These are phyloP conservation scores for Lentinula lateritia DNA, from an alignment of 768 basidiomycete species.

Conservation along the genomic window DNA sequence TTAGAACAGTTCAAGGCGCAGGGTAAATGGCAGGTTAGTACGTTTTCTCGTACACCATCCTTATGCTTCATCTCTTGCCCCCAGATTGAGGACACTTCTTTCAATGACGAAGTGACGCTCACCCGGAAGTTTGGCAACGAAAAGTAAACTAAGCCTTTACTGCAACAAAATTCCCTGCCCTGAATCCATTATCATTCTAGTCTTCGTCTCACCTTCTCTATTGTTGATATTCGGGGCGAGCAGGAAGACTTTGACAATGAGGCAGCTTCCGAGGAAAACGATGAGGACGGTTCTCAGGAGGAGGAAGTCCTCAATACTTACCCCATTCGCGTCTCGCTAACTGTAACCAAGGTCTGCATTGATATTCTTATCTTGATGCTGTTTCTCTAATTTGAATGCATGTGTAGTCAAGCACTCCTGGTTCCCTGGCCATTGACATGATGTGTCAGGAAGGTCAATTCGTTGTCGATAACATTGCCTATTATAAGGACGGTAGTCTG, in stretches of 20 bases:
- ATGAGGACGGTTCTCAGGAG: constrained; percentile 31
- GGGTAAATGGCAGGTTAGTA: constrained; percentile 76
- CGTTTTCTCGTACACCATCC: background rate
- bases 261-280: constrained; percentile 25
- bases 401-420: constrained; percentile 41
- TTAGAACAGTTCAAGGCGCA: constrained; percentile 66
- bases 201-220: constrained; percentile 88
- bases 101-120: constrained; percentile 78
- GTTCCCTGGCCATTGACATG: constrained; percentile 76
- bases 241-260: constrained; percentile 29
- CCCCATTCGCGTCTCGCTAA: constrained; percentile 75
- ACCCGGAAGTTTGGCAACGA: constrained; percentile 89
- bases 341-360: constrained; percentile 71
- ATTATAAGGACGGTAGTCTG: constrained; percentile 66
- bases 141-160: constrained; percentile 44
- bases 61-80: background rate
- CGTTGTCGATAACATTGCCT: constrained; percentile 85
- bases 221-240: constrained; percentile 70
- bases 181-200: constrained; percentile 30
- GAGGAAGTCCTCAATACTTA: constrained; percentile 40
- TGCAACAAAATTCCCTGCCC: background rate
- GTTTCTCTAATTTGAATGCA: background rate
- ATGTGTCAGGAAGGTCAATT: constrained; percentile 76
- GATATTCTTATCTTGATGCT: background rate
- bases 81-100: constrained; percentile 64